Evolutionary conservation across 2,329 filamentous ascomycete genomes (phyloP).

Genomic region (Fusarium virguliforme): DNA sequence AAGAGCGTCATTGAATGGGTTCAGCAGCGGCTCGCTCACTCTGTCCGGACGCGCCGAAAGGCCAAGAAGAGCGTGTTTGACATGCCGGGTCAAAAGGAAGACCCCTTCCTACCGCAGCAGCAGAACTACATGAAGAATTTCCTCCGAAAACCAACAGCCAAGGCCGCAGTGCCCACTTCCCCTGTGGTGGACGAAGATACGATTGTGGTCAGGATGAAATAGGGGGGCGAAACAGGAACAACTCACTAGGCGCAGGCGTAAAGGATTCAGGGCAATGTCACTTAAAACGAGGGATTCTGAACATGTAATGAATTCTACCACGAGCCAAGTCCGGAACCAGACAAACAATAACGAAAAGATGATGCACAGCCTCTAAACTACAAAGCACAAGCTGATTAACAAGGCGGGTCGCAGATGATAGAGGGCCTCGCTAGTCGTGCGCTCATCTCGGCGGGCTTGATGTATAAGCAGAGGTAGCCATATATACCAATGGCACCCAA

Average conservation of each 20-base stretch:
- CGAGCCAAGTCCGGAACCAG: conserved; percentile 46
- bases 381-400: conserved; percentile 50
- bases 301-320: conserved; percentile 50
- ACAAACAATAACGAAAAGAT: conserved; percentile 47
- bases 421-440: conserved; percentile 43
- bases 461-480: conserved; percentile 34
- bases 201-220: conserved; percentile 45
- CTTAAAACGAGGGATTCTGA: conserved; percentile 38
- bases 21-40: conserved; percentile 79
- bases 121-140: conserved; percentile 68
- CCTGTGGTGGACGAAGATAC: conserved; percentile 30
- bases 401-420: conserved; percentile 47
- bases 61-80: conserved; percentile 70
- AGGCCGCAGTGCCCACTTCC: conserved; percentile 13
- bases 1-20: conserved; percentile 84
- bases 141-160: conserved; percentile 53
- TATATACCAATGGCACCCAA: conserved; percentile 23
- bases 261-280: conserved; percentile 10
- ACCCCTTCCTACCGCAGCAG: conserved; percentile 61
- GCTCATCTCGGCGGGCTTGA: conserved; percentile 35
- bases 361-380: conserved; percentile 58
- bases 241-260: conserved; percentile 1
- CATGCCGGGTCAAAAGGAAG: conserved; percentile 54
- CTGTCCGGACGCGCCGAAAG: conserved; percentile 76
- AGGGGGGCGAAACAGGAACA: neutral